Evolutionary conservation across 169 alveolate genomes (phyloP), one percentile per base, ranked within the genome.

Genomic region (Nephromyces sp.): DNA sequence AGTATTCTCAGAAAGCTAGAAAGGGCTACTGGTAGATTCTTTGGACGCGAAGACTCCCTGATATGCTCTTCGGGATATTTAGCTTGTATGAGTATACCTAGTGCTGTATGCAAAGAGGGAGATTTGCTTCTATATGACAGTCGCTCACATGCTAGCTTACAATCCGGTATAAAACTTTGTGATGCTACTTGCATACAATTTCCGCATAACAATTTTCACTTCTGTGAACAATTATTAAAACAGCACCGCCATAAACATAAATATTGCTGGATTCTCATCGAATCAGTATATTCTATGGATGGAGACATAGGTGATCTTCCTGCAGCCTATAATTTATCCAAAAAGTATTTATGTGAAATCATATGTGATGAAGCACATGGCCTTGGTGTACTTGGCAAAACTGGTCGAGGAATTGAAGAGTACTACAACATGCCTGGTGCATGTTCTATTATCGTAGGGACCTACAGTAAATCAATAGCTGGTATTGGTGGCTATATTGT

Each of bases 231-330:
- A 65, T 32, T 82, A 61, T 53, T 86, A 62, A 29, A 65, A 63
- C 78, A 78, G 33, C 52, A 85, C 52, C 34, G 89, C 67, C 31
- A 53, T 21, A 74, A 72, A 64, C 80, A 74, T 68, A 69, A 70
- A 61, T 70, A 80, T 67, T 82, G 83, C 69, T 90, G 85, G 94
- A 70, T 86, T 6, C 74, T 89, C 33, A 61, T 86, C 24, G 95
- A 90, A 78, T 87, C 92, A 28, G 91, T 90, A n/a, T 90, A 84
- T 75, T 86, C 93, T 2, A 90, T 90, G 95, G 95, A 90, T 52
- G 95, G 94, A 4, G 95, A 90, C 65, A 84, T 90, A 32, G 82
- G 87, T 0, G 79, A 86, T 63, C 80, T 90, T 51, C 92, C 93
- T 25, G 63, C 74, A 22, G 62, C 80, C 57, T 53, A 67, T 0